These are phyloP conservation scores for Cordyceps tenuipes DNA, from an alignment of 2,329 filamentous ascomycete genomes.

Conservation along the genomic window DNA sequence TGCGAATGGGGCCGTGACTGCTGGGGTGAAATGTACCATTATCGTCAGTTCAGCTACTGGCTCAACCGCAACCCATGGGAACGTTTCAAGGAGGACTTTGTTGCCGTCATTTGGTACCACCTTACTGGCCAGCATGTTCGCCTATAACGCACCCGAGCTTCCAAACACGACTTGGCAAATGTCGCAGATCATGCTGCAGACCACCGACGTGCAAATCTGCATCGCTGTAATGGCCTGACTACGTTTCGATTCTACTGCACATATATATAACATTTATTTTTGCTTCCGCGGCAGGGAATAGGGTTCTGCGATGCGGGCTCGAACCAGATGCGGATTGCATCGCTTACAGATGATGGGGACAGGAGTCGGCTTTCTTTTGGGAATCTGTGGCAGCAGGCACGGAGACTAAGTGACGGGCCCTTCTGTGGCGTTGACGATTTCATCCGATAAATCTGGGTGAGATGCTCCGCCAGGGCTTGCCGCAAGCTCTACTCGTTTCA, in stretches of 20 bases:
- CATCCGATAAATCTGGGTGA: neutral
- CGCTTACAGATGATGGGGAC: neutral
- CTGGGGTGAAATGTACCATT: constrained; percentile 97
- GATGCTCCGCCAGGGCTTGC: neutral
- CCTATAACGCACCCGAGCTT: constrained; percentile 28
- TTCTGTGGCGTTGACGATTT: neutral
- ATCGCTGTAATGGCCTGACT: neutral
- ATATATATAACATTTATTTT: constrained; percentile 3
- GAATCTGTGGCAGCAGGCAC: neutral
- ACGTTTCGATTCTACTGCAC: constrained; percentile 13
- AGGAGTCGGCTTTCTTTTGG: constrained; percentile 4
- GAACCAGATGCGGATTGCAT: neutral
- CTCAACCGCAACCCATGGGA: constrained; percentile 82
- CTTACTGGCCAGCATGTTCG: constrained; percentile 53
- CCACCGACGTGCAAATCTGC: neutral
- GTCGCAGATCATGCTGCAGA: neutral
- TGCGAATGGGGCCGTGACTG: constrained; percentile 96
- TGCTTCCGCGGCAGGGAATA: neutral
- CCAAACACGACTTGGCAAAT: constrained; percentile 4
- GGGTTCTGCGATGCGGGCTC: neutral
- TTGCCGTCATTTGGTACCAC: constrained; percentile 55
- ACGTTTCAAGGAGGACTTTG: constrained; percentile 58
- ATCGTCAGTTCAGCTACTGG: constrained; percentile 81
- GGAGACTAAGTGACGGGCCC: neutral
- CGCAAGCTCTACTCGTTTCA: neutral